Conservation (phyloP, 2,329 filamentous ascomycete genomes). For the Kalaharituber pfeilii region DNA sequence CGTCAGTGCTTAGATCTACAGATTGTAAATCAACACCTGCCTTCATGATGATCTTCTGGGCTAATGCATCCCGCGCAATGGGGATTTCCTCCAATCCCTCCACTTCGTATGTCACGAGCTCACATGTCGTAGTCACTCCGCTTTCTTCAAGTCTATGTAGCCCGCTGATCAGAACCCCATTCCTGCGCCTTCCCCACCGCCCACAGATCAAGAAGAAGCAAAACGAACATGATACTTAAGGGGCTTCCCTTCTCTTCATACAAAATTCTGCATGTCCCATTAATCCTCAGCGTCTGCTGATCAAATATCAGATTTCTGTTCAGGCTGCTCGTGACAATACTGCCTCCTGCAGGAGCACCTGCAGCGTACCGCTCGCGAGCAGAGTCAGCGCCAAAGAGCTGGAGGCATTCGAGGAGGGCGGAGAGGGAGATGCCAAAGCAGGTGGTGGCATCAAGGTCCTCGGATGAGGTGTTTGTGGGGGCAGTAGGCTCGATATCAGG, state of each 20-base stretch:
- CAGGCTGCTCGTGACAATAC: neutral
- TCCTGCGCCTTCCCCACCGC: too few species aligned
- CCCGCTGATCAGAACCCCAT: too few species aligned
- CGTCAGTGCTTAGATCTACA: neutral
- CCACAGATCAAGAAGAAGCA: too few species aligned
- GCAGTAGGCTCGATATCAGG: slow-evolving; percentile 29
- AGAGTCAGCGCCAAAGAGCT: slow-evolving; percentile 74
- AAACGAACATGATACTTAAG: slow-evolving; percentile 53
- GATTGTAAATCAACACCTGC: slow-evolving; percentile 5
- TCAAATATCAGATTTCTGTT: too few species aligned
- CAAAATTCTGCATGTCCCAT: slow-evolving; percentile 67
- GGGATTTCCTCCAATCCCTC: slow-evolving; percentile 66
- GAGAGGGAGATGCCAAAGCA: slow-evolving; percentile 70
- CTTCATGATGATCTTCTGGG: slow-evolving; percentile 84
- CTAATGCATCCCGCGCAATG: slow-evolving; percentile 51
- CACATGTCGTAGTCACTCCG: slow-evolving; percentile 74
- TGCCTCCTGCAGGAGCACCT: slow-evolving; percentile 25
- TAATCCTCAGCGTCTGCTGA: slow-evolving; percentile 52
- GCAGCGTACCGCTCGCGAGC: slow-evolving; percentile 21
- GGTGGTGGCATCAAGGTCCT: slow-evolving; percentile 28
- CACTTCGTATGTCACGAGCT: slow-evolving; percentile 72
- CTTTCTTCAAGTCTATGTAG: slow-evolving; percentile 55
- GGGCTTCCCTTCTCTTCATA: slow-evolving; percentile 60
- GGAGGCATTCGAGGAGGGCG: slow-evolving; percentile 78
- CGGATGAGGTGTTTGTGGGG: too few species aligned